Percentiles rank a stretch among this genome's conserved stretches.
phyloP scores from a whole-genome alignment of 179 eudicot genomes.

The Patellifolia procumbens region DNA sequence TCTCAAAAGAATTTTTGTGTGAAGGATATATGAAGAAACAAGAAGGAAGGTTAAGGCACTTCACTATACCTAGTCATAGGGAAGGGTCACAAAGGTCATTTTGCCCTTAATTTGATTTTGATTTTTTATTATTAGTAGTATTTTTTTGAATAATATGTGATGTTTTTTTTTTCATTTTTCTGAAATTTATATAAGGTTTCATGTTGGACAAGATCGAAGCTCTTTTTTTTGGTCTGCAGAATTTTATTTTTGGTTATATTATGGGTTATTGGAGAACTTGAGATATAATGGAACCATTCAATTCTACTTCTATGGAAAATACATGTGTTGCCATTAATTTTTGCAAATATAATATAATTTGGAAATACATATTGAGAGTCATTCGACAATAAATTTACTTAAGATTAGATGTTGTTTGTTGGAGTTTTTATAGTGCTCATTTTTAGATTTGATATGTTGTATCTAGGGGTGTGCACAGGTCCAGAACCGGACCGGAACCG shows the following conservation, averaged over 20 bases:
- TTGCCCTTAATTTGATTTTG: constrained; percentile 54
- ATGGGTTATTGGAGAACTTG: not conserved
- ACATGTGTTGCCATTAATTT: not conserved
- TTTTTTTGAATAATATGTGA: not conserved
- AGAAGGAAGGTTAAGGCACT: constrained; percentile 88
- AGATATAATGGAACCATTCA: not conserved
- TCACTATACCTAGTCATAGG: constrained; percentile 72
- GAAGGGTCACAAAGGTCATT: constrained; percentile 50
- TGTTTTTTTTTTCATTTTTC: not conserved
- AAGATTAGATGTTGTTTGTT: too few species aligned
- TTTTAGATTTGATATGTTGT: too few species aligned
- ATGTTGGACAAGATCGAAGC: not conserved
- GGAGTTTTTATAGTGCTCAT: too few species aligned
- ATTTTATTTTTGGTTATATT: not conserved
- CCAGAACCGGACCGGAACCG: too few species aligned
- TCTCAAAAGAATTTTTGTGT: constrained; percentile 72
- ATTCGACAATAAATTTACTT: too few species aligned
- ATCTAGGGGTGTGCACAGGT: too few species aligned
- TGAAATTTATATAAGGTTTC: not conserved
- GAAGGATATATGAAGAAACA: constrained; percentile 79
- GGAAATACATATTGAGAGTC: not conserved
- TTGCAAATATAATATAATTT: not conserved
- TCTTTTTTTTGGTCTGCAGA: not conserved
- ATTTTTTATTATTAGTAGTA: not conserved
- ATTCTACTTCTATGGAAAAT: not conserved